Conservation (phyloP, 169 alveolate species). For the Eimeria praecox region DNA sequence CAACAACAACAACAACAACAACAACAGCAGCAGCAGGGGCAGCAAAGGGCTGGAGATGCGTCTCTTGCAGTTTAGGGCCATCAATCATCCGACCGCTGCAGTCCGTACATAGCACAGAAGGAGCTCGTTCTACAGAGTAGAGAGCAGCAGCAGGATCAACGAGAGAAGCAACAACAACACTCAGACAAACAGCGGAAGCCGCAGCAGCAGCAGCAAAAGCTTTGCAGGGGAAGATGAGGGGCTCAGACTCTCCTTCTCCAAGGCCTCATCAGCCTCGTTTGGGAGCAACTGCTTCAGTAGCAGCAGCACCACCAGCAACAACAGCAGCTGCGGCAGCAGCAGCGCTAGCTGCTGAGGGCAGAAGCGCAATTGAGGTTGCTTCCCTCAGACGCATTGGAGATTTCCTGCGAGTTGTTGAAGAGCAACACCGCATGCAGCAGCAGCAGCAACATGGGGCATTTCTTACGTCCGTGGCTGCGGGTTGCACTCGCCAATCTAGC, state of each 20-base stretch:
- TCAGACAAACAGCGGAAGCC: neutral
- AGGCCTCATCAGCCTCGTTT: constrained; percentile 26
- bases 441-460: constrained; percentile 44
- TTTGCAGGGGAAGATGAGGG: constrained; percentile 8
- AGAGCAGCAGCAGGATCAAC: neutral
- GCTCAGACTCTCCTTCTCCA: constrained; percentile 33
- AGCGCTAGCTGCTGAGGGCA: constrained; percentile 62
- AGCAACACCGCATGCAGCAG: constrained; percentile 59
- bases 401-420: constrained; percentile 35
- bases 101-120: neutral
- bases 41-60: constrained; percentile 43
- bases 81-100: neutral
- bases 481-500: neutral
- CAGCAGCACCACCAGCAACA: constrained; percentile 11
- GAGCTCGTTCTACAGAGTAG: neutral
- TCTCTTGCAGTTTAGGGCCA: constrained; percentile 20
- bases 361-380: constrained; percentile 34
- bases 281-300: constrained; percentile 19
- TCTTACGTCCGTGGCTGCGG: neutral
- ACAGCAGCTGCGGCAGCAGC: constrained; percentile 45
- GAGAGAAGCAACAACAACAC: constrained; percentile 9
- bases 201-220: neutral
- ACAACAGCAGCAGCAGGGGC: constrained; percentile 14
- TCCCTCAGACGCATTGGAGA: constrained; percentile 70
- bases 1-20: neutral